Evolutionary conservation across 2,329 filamentous ascomycete species (phyloP).

Genomic region (Plenodomus tracheiphilus): DNA sequence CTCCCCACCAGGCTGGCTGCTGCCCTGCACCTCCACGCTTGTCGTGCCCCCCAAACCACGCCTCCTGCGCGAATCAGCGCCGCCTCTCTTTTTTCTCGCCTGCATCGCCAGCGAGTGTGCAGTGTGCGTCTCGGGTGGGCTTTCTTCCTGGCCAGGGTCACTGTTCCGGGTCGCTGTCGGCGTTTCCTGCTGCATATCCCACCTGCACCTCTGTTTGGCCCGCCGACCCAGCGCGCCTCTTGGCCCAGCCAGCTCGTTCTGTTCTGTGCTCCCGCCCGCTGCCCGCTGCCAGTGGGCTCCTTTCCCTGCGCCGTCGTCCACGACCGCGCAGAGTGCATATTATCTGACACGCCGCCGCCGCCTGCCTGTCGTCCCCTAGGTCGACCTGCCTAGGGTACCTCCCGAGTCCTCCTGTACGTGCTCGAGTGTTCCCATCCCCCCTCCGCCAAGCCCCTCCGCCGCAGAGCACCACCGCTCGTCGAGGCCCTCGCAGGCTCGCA

Average conservation of each 20-base stretch:
- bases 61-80: slow-evolving; percentile 18
- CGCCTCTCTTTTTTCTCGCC: slow-evolving; percentile 18
- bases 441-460: slow-evolving; percentile 20
- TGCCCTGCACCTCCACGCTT: slow-evolving; percentile 8
- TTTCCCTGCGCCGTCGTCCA: slow-evolving; percentile 31
- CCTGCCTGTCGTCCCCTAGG: slow-evolving; percentile 34
- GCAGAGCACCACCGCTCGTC: slow-evolving; percentile 10
- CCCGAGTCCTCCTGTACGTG: slow-evolving; percentile 26
- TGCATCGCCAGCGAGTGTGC: slow-evolving; percentile 27
- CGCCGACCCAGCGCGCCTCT: slow-evolving; percentile 13
- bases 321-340: slow-evolving; percentile 27
- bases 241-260: slow-evolving; percentile 30
- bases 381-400: slow-evolving; percentile 34
- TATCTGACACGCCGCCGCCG: slow-evolving; percentile 32
- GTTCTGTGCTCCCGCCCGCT: slow-evolving; percentile 16
- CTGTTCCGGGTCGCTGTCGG: slow-evolving; percentile 20
- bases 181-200: slow-evolving; percentile 15
- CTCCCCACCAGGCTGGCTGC: slow-evolving; percentile 17
- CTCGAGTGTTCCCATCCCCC: slow-evolving; percentile 15
- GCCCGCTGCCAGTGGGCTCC: slow-evolving; percentile 29
- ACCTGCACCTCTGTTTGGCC: slow-evolving; percentile 37
- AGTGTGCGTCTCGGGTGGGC: slow-evolving; percentile 26
- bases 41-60: slow-evolving; percentile 14
- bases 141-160: slow-evolving; percentile 27
- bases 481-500: slow-evolving; percentile 5